These are phyloP conservation scores for Trypanosoma lewisi DNA, from an alignment of 208 protist genomes.

Conservation along the genomic window DNA sequence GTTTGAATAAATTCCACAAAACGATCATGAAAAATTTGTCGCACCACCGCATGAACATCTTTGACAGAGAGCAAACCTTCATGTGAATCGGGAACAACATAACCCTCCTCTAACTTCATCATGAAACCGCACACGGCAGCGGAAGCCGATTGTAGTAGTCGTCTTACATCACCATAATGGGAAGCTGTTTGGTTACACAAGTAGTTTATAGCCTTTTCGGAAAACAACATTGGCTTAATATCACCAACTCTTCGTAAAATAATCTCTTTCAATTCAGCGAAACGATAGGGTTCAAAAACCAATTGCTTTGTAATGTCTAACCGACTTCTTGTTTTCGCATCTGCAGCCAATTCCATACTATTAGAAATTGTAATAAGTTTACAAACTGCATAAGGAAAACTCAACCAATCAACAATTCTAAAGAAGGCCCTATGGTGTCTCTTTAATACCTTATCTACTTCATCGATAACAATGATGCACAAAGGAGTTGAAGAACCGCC, in stretches of 20 bases:
- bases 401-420: slow-evolving; percentile 86
- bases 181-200: slow-evolving; percentile 84
- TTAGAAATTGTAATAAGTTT: slow-evolving; percentile 90
- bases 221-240: slow-evolving; percentile 77
- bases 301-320: slow-evolving; percentile 80
- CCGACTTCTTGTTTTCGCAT: slow-evolving; percentile 83
- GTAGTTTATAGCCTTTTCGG: slow-evolving; percentile 72
- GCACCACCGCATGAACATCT: slow-evolving; percentile 75
- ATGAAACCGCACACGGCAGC: slow-evolving; percentile 80
- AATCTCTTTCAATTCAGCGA: slow-evolving; percentile 73
- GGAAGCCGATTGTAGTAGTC: slow-evolving; percentile 80
- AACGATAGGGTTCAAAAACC: slow-evolving; percentile 82
- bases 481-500: slow-evolving; percentile 27
- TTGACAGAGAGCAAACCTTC: slow-evolving; percentile 71
- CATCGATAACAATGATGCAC: slow-evolving; percentile 89
- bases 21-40: slow-evolving; percentile 86
- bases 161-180: slow-evolving; percentile 88
- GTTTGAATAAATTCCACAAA: slow-evolving; percentile 87
- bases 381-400: slow-evolving; percentile 71
- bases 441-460: slow-evolving; percentile 85
- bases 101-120: slow-evolving; percentile 72
- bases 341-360: slow-evolving; percentile 80
- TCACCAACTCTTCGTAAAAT: slow-evolving; percentile 47
- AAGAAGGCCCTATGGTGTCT: slow-evolving; percentile 81
- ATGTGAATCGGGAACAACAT: slow-evolving; percentile 12